Conservation (phyloP, 2,329 filamentous ascomycete genomes). For the Colletotrichum coccodes region DNA sequence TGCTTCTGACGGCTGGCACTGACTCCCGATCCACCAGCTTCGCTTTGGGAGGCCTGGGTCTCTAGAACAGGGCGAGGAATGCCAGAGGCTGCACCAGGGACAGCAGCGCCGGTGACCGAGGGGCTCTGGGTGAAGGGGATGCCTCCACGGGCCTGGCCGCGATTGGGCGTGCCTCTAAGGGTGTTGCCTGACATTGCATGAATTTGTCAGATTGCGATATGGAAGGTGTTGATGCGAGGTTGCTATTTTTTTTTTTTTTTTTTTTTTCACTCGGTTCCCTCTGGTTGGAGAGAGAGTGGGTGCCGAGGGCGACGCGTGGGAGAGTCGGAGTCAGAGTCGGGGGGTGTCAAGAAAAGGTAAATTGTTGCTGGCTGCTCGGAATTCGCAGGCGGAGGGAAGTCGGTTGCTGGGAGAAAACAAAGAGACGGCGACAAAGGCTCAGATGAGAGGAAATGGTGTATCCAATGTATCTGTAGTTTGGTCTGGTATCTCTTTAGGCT, state of each 20-base stretch:
- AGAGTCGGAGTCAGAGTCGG: neutral
- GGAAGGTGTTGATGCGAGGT: slow-evolving; percentile 28
- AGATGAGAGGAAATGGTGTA: neutral
- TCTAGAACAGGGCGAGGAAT: slow-evolving; percentile 81
- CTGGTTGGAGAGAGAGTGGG: slow-evolving; percentile 3
- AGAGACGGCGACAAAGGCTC: neutral
- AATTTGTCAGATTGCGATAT: slow-evolving; percentile 53
- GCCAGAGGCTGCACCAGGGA: slow-evolving; percentile 58
- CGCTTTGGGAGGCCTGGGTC: slow-evolving; percentile 63
- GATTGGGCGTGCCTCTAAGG: slow-evolving; percentile 76
- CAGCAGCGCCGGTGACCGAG: slow-evolving; percentile 12
- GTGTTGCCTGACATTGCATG: slow-evolving; percentile 68
- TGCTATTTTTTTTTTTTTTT: slow-evolving; percentile 14
- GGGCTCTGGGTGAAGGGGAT: slow-evolving; percentile 72
- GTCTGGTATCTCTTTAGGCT: neutral
- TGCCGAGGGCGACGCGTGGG: slow-evolving; percentile 24
- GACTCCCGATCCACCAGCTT: slow-evolving; percentile 74
- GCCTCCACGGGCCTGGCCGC: slow-evolving; percentile 66
- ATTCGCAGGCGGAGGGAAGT: neutral
- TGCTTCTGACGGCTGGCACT: slow-evolving; percentile 97
- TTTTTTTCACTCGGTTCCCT: neutral
- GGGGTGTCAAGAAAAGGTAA: slow-evolving; percentile 4
- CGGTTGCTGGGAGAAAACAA: neutral
- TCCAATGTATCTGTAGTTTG: neutral
- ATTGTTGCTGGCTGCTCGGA: neutral